A percentile compares a stretch with the other conserved stretches of the same genome.
These are phyloP conservation scores for Trichoderma gracile DNA, from an alignment of 2,329 filamentous ascomycete species.

Conservation along the genomic window DNA sequence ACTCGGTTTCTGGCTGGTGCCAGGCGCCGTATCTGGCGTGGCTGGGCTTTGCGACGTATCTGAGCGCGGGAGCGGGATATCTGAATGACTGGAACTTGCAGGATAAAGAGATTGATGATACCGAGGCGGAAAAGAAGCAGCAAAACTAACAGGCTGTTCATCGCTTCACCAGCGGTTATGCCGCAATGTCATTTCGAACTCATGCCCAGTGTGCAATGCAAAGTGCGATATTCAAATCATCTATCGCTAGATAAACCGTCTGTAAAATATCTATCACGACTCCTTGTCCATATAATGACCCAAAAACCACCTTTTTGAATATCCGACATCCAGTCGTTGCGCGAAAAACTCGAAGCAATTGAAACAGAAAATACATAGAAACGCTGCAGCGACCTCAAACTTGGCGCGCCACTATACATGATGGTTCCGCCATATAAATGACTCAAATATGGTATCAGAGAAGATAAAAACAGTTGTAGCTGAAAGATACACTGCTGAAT, in stretches of 20 bases:
- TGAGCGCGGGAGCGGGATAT: slow-evolving; percentile 68
- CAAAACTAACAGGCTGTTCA: neutral
- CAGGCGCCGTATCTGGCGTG: slow-evolving; percentile 82
- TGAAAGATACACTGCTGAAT: neutral
- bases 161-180: too few species aligned
- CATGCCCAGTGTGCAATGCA: neutral
- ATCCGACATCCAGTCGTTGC: neutral
- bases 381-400: slow-evolving; percentile 5
- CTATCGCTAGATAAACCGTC: slow-evolving; percentile 4
- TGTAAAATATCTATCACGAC: slow-evolving; percentile 13
- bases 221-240: slow-evolving; percentile 4
- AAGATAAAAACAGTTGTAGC: slow-evolving; percentile 20
- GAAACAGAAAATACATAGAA: neutral
- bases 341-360: too few species aligned
- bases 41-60: slow-evolving; percentile 84
- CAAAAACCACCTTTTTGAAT: slow-evolving; percentile 2
- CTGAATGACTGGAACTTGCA: slow-evolving; percentile 68
- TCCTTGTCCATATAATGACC: slow-evolving; percentile 19
- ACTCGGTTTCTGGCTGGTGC: slow-evolving; percentile 69
- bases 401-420: neutral
- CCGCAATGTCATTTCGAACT: neutral
- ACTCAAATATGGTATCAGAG: slow-evolving; percentile 20
- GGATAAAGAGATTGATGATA: slow-evolving; percentile 32
- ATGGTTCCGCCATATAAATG: slow-evolving; percentile 2
- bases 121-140: slow-evolving; percentile 30